Base-by-base conservation (phyloP, 805 yeast genomes). In the Wickerhamiella alocasiicola region DNA sequence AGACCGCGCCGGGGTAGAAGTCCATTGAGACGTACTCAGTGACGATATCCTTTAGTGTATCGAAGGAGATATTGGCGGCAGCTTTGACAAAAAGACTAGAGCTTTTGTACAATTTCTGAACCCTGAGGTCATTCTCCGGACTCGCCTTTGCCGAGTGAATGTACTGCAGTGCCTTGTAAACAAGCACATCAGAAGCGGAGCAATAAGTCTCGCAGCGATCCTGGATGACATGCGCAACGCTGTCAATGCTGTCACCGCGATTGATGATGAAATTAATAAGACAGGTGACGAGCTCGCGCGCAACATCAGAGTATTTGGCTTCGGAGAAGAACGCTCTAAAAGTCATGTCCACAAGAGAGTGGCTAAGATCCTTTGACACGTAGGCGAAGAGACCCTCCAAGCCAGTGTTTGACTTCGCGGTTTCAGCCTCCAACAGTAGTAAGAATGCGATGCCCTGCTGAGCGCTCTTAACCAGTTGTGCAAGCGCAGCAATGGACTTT, bases 201-300 rank as follows among this genome's bases (percentile, higher is more conserved):
- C 97, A 91, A 60, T 85, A 91, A 0, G 94, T 76, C 1, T 94
- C 94, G 65, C 98, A 91, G 45, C 88, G 77, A 41, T 83, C 93
- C 60, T 91, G 95, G 39, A 91, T 64, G 1, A 87, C 76, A 26
- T 78, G 76, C 1, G 96, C 94, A 39, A 88, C 82, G 43, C 79
- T 67, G 55, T 88, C 97, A 33, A 91, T 88, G 0, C 94, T 81
- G 3, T 83, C 88, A n/a, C 98, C 97, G 48, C 81, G 75, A 28
- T 82, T 69, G 43, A 91, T 85, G 49, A 81, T 83, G 56, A 80
- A 80, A 60, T 87, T 87, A 46, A 91, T 85, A 27, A 91, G 76
- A 1, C 95, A 81, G 2, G 94, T 79, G 33, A 91, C 70, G 27
- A 93, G 74, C 51, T 88, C 97, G 56, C 83, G 82, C 20, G 88